Percentiles rank a stretch among this genome's conserved stretches.
These are phyloP conservation scores for Kwoniella dejecticola DNA, from an alignment of 768 basidiomycete species.

Conservation along the genomic window DNA sequence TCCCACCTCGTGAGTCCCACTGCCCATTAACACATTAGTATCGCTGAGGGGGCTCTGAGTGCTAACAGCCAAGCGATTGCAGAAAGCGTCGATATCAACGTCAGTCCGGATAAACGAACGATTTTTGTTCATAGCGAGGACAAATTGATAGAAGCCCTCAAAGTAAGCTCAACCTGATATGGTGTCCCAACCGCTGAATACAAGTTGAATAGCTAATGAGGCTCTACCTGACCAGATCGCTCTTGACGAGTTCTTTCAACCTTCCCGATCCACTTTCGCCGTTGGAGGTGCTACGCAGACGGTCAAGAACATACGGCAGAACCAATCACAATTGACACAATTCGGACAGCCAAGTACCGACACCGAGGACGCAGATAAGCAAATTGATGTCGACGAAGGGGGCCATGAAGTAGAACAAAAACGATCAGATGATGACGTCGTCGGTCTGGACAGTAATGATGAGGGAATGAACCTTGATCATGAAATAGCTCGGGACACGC, in stretches of 20 bases:
- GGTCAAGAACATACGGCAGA: conserved; percentile 15
- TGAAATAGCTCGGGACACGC: not conserved
- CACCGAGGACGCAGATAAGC: not conserved
- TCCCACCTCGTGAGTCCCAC: conserved; percentile 59
- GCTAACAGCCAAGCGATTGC: not conserved
- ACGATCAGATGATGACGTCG: not conserved
- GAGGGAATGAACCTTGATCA: not conserved
- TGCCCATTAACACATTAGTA: too few species aligned
- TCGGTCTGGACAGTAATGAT: not conserved
- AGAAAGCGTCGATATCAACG: conserved; percentile 73
- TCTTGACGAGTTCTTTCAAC: conserved; percentile 69
- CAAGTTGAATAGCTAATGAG: too few species aligned
- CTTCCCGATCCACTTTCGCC: conserved; percentile 72
- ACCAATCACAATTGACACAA: conserved; percentile 12
- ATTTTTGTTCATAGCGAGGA: conserved; percentile 86
- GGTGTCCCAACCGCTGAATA: not conserved
- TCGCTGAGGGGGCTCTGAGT: not conserved
- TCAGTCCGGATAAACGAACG: conserved; percentile 95
- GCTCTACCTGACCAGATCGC: too few species aligned
- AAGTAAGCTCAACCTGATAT: conserved; percentile 59
- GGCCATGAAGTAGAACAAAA: not conserved
- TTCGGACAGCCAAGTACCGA: not conserved
- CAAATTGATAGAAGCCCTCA: conserved; percentile 74
- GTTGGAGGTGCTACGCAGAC: conserved; percentile 56
- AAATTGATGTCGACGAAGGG: not conserved